Evolutionary conservation across 306 rosid genomes (phyloP).

Genomic region (Malus orientalis): DNA sequence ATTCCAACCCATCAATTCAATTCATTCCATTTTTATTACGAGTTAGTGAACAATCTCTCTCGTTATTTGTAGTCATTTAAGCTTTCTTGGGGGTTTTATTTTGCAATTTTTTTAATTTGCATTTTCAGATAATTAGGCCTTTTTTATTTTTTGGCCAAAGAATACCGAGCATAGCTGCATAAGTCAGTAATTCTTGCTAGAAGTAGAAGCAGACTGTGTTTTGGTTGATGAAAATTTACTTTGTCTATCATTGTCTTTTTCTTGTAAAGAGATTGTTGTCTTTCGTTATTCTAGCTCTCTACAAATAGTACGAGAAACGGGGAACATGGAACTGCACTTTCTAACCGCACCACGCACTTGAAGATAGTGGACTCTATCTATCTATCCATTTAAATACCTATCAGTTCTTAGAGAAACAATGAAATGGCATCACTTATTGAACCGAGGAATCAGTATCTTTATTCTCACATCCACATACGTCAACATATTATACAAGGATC

Average conservation of each 20-base stretch:
- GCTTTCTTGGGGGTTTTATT: too few relatives aligned
- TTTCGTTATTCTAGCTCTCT: not conserved
- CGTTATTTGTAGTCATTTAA: too few relatives aligned
- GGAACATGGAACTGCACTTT: not conserved
- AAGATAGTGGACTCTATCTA: not conserved
- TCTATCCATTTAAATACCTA: not conserved
- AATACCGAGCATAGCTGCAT: too few relatives aligned
- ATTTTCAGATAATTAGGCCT: too few relatives aligned
- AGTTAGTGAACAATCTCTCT: too few relatives aligned
- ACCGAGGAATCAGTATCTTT: not conserved
- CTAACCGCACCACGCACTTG: not conserved
- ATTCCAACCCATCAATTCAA: too few relatives aligned
- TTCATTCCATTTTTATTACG: too few relatives aligned
- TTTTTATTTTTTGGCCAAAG: too few relatives aligned
- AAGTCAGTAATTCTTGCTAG: too few relatives aligned
- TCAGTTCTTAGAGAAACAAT: not conserved
- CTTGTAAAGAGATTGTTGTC: not conserved
- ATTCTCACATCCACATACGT: not conserved
- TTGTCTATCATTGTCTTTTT: not conserved
- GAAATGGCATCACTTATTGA: not conserved
- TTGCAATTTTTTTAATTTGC: too few relatives aligned
- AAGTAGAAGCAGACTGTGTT: too few relatives aligned
- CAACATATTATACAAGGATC: slow-evolving; percentile 6
- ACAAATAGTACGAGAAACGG: not conserved
- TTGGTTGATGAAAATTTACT: not conserved